Base-by-base conservation (phyloP, 2,329 filamentous ascomycete genomes). In the Fusarium transvaalense region DNA sequence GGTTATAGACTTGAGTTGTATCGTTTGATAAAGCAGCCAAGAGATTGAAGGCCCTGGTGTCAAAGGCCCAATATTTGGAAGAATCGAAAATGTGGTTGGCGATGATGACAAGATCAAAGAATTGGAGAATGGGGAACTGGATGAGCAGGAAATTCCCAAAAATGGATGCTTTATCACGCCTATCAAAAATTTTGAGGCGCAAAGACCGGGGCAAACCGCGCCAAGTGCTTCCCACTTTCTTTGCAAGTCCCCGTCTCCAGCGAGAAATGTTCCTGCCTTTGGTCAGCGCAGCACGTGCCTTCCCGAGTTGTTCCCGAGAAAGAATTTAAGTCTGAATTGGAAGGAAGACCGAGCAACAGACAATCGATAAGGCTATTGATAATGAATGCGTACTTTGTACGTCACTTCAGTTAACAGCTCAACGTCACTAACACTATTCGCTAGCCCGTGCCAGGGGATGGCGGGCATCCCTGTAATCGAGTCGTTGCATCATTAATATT, bases 371-470 rank as follows among this genome's bases (percentile, higher is more conserved):
- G 47, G 6, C 13, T 17, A 39, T 39, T 19, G 19, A 38, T 15
- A 34, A 31, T 45, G 32, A 51, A 17, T 56, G 58, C 58, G 63
- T 51, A 31, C 37, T 39, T 39, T 56, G 47, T 60, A 70, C 67
- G 67, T 70, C 68, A 70, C 67, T 54, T 45, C 42, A 23, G 21
- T 38, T 42, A 25, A 56, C 41, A 53, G 46, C 43, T 45, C 74
- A 74, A 77, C 76, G 76, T 77, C 76, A 77, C 76, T 65, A 64
- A 55, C 35, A 64, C 31, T 48, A 48, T 57, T 39, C 48, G 43
- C 39, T 54, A 64, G 60, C 37, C 39, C 45, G 31, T 42, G 50
- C 59, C 23, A 62, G 53, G 59, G 56, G 50, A 56, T 46, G 27
- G 66, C 66, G 61, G 66, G 58, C 60, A 71, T 69, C 71, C 61